phyloP scores from a whole-genome alignment of 148 eudicot species.

The Vaccinium corymbosum region DNA sequence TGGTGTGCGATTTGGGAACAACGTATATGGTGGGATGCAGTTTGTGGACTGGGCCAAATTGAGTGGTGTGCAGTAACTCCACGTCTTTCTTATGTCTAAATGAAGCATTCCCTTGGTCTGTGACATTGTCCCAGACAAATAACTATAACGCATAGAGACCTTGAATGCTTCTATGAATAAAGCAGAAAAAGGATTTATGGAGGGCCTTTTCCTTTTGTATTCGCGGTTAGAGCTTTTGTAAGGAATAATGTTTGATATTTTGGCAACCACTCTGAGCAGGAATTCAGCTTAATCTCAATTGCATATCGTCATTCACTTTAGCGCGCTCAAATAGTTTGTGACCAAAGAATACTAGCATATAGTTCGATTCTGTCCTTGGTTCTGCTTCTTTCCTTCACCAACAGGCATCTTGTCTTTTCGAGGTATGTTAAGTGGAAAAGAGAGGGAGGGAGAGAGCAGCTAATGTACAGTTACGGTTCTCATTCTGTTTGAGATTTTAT shows the following conservation, averaged over 20 bases:
- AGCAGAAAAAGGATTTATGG: neutral
- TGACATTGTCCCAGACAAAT: neutral
- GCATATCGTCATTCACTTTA: neutral
- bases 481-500: neutral
- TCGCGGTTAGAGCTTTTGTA: neutral
- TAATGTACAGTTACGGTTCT: neutral
- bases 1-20: conserved; percentile 65
- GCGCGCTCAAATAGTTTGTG: neutral
- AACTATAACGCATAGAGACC: neutral
- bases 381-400: neutral
- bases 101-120: neutral
- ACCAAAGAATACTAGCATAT: neutral
- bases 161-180: neutral
- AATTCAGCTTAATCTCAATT: neutral
- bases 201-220: neutral
- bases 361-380: neutral
- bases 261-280: neutral
- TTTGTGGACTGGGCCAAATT: conserved; percentile 63
- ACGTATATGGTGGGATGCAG: conserved; percentile 65
- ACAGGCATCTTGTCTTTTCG: too few species aligned
- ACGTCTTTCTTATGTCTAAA: neutral
- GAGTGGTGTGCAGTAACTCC: conserved; percentile 51
- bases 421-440: neutral
- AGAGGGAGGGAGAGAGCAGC: neutral
- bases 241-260: neutral